A percentile compares a stretch with the other conserved stretches of the same genome.
phyloP scores from a whole-genome alignment of 2,329 filamentous ascomycete species.

The Monosporascus cannonballus region DNA sequence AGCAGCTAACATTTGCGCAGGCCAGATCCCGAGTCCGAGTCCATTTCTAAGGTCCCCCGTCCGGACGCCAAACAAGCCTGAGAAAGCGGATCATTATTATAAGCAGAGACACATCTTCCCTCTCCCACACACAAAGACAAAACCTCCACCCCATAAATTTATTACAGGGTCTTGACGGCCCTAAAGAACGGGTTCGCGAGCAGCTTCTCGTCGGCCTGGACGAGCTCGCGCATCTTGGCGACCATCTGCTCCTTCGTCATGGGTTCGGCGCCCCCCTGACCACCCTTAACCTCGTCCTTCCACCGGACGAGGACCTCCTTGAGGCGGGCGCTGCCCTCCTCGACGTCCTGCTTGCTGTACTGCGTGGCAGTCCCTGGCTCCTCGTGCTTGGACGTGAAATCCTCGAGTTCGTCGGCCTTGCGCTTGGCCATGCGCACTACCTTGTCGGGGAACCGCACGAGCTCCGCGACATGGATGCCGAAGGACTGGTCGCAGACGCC shows the following conservation, averaged over 20 bases:
- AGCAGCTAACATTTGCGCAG: no score
- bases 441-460: conserved; percentile 93
- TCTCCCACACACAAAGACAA: no score
- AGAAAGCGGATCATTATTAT: no score
- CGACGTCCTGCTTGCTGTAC: conserved; percentile 79
- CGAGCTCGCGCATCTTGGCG: conserved; percentile 69
- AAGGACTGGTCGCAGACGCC: conserved; percentile 97
- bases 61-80: no score
- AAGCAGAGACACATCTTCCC: no score
- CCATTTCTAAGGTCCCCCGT: no score
- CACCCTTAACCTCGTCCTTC: conserved; percentile 68
- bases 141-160: no score
- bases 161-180: conserved; percentile 49
- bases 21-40: no score
- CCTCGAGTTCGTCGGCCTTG: conserved; percentile 96
- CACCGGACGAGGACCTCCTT: conserved; percentile 79
- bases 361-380: conserved; percentile 38
- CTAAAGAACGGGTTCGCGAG: conserved; percentile 65
- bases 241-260: conserved; percentile 74
- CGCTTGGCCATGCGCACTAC: conserved; percentile 99
- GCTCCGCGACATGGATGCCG: conserved; percentile 94
- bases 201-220: conserved; percentile 63
- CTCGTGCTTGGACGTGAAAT: conserved; percentile 79
- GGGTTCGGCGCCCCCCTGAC: conserved; percentile 19
- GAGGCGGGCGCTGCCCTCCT: conserved; percentile 77